phyloP scores from a whole-genome alignment of 2,329 filamentous ascomycete genomes.

The Orbilia ellipsospora region DNA sequence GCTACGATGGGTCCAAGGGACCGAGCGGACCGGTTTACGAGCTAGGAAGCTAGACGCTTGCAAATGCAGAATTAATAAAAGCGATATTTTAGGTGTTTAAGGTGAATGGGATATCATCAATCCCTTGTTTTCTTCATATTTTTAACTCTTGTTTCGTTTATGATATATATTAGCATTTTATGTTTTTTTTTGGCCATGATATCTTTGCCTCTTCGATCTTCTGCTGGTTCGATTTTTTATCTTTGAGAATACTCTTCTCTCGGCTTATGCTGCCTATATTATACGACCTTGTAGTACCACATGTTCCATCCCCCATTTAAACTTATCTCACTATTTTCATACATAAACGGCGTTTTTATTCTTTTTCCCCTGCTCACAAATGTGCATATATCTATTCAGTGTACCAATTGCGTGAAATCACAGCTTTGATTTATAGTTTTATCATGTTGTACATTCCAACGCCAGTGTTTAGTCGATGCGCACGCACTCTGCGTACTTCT shows the following conservation, averaged over 20 bases:
- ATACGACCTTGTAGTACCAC: too few species aligned
- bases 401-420: too few species aligned
- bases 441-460: too few species aligned
- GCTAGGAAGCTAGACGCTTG: slow-evolving; percentile 25
- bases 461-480: too few species aligned
- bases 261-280: too few species aligned
- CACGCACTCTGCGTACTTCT: too few species aligned
- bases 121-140: not conserved
- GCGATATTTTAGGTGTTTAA: slow-evolving; percentile 8
- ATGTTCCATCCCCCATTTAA: not conserved
- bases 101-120: not conserved
- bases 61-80: slow-evolving; percentile 1
- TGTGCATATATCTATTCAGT: not conserved
- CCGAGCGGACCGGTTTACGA: slow-evolving; percentile 50
- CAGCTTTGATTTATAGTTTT: too few species aligned
- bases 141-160: too few species aligned
- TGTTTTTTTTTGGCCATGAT: not conserved
- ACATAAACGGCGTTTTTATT: not conserved
- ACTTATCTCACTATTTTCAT: slow-evolving; percentile 5
- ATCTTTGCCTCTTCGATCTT: not conserved
- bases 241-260: too few species aligned
- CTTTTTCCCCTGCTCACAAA: not conserved
- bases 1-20: slow-evolving; percentile 33
- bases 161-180: too few species aligned
- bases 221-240: too few species aligned